Percentiles rank a stretch among this genome's conserved stretches.
Evolutionary conservation across 192 early-diverging fungal genomes (phyloP).

Genomic region (Podila epicladia): DNA sequence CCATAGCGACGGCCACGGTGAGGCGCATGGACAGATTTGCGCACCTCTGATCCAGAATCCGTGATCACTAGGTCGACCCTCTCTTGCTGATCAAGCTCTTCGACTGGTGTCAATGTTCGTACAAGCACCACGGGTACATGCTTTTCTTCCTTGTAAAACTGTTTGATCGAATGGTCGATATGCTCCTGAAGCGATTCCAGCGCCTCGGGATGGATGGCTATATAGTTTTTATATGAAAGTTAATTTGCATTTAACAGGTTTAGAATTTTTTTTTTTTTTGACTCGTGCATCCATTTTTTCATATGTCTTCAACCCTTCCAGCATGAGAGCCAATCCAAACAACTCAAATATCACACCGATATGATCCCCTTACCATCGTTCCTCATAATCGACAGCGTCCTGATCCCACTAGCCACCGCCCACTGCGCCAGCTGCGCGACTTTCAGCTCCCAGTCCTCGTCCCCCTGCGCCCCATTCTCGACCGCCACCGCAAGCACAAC

Average conservation of each 20-base stretch:
- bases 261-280: not conserved
- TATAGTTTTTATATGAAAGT: not conserved
- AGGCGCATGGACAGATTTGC: not conserved
- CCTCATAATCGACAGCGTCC: constrained; percentile 41
- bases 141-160: constrained; percentile 41
- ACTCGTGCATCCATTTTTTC: not conserved
- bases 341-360: not conserved
- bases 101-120: constrained; percentile 20
- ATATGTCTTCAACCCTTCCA: not conserved
- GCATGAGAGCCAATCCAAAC: not conserved
- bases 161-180: constrained; percentile 11
- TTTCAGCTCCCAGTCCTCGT: constrained; percentile 31
- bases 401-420: constrained; percentile 24
- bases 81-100: not conserved
- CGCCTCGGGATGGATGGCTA: constrained; percentile 21
- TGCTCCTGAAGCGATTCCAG: constrained; percentile 23
- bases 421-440: constrained; percentile 35
- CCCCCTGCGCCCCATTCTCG: constrained; percentile 7
- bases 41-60: not conserved
- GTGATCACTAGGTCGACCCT: not conserved
- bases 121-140: constrained; percentile 11
- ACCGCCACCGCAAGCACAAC: constrained; percentile 16
- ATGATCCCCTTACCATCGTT: constrained; percentile 16
- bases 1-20: constrained; percentile 14
- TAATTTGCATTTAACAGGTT: not conserved